Evolutionary conservation across 108 stramenopile species (phyloP).

Genomic region (Tribonema minus): DNA sequence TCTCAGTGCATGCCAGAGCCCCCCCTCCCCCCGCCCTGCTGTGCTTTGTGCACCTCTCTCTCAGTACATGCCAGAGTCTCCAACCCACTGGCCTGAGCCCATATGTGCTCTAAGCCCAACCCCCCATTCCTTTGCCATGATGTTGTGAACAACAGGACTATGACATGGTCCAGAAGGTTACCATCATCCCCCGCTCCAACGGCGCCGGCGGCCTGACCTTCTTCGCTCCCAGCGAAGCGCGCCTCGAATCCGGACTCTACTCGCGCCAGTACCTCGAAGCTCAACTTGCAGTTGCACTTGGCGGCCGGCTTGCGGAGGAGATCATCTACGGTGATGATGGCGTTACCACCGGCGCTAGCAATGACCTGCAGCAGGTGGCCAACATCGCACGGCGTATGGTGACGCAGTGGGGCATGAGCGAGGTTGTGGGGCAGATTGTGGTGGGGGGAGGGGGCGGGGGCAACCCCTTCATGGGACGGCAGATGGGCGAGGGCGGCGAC

Average conservation of each 20-base stretch:
- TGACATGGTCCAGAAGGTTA: slow-evolving; percentile 75
- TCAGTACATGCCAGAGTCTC: too few species aligned
- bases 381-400: slow-evolving; percentile 62
- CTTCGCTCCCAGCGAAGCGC: slow-evolving; percentile 81
- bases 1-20: too few species aligned
- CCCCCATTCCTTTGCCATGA: not conserved
- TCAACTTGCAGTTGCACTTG: slow-evolving; percentile 82
- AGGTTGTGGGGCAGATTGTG: slow-evolving; percentile 40
- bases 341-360: slow-evolving; percentile 90
- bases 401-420: slow-evolving; percentile 58
- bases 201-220: slow-evolving; percentile 83
- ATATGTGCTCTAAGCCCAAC: too few species aligned
- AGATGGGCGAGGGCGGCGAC: not conserved
- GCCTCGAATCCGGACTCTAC: slow-evolving; percentile 85
- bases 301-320: slow-evolving; percentile 95
- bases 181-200: slow-evolving; percentile 82
- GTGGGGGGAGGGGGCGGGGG: not conserved
- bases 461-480: not conserved
- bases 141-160: too few species aligned
- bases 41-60: too few species aligned
- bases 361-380: slow-evolving; percentile 91
- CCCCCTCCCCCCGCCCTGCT: too few species aligned
- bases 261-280: slow-evolving; percentile 76
- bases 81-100: too few species aligned
- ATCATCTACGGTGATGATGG: slow-evolving; percentile 83